Base-by-base conservation (phyloP, 2,329 filamentous ascomycete genomes). In the Didymella lethalis region DNA sequence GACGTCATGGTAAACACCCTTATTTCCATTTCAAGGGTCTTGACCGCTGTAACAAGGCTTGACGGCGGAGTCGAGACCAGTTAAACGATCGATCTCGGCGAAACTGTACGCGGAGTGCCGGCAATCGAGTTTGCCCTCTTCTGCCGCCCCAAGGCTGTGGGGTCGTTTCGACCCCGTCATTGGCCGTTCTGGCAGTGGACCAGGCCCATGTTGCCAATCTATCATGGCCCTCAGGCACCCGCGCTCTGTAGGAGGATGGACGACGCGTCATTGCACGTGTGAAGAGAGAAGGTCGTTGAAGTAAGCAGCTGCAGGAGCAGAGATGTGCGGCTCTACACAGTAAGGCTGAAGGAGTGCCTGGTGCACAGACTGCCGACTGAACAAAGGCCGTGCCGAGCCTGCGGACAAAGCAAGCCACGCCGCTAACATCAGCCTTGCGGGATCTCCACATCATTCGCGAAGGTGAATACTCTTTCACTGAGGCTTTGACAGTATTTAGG, bases 1-100 rank as follows among this genome's bases (percentile, higher is more conserved):
- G 28, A 59, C 56, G 56, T 59, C 56, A 59, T 59, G 23, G 49
- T 40, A 26, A 43, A 29, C 25, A 34, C 56, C 50, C 51, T 45
- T 16, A 41, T 54, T 59, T 40, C 50, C 50, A 12, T 18, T 54
- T 54, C 16, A 34, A 54, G 56, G 28, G 26, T 29, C 26, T 51
- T 50, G 28, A 50, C 56, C 50, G 56, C 56, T 26, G 7, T 32
- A 20, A 34, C 26, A 25, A 20, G 18, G 32, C 31, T 36, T 25
- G 46, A 38, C 47, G 34, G 23, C 14, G 40, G 46, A 36, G 40
- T 49, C 50, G 49, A 46, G 46, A 47, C 50, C 56, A 20, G 25
- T 46, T 44, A 32, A 45, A 28, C 46, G n/a, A 11, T 20, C 43
- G 46, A 47, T 54, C 56, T 59, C 46, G 56, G 49, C 56, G 56